Percentiles rank a stretch among this genome's conserved stretches.
Evolutionary conservation across 129 eudicot species (phyloP).

Genomic region (Tagetes erecta): DNA sequence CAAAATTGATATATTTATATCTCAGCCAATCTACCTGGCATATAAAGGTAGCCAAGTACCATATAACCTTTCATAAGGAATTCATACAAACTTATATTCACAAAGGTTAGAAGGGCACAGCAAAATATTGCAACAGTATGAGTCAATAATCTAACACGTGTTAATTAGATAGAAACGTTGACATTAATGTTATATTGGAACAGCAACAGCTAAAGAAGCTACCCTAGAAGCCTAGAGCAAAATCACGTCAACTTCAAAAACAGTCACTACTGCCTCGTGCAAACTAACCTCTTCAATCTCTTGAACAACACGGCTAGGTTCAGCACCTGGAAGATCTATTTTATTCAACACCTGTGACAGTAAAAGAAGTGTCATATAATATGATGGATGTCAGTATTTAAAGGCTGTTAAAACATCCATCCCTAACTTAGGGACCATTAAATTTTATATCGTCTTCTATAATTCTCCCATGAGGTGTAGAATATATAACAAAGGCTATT

Average conservation of each 20-base stretch:
- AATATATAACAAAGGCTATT: not conserved
- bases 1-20: not conserved
- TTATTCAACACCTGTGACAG: slow-evolving; percentile 83
- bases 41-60: not conserved
- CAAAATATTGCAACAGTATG: slow-evolving; percentile 7
- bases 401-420: slow-evolving; percentile 9
- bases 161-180: slow-evolving; percentile 5
- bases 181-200: slow-evolving; percentile 13
- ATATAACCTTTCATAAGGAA: slow-evolving; percentile 17
- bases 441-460: not conserved
- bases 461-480: not conserved
- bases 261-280: slow-evolving; percentile 7
- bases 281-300: slow-evolving; percentile 97
- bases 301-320: slow-evolving; percentile 78
- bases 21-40: not conserved
- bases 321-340: slow-evolving; percentile 99
- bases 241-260: slow-evolving; percentile 19
- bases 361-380: slow-evolving; percentile 9
- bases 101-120: not conserved
- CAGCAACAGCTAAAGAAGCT: not conserved
- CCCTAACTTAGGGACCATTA: not conserved
- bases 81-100: not conserved
- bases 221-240: slow-evolving; percentile 11
- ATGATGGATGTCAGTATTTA: not conserved
- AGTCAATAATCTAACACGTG: not conserved